These are phyloP conservation scores for Colletotrichum orchidophilum DNA, from an alignment of 2,329 filamentous ascomycete genomes.

Conservation along the genomic window DNA sequence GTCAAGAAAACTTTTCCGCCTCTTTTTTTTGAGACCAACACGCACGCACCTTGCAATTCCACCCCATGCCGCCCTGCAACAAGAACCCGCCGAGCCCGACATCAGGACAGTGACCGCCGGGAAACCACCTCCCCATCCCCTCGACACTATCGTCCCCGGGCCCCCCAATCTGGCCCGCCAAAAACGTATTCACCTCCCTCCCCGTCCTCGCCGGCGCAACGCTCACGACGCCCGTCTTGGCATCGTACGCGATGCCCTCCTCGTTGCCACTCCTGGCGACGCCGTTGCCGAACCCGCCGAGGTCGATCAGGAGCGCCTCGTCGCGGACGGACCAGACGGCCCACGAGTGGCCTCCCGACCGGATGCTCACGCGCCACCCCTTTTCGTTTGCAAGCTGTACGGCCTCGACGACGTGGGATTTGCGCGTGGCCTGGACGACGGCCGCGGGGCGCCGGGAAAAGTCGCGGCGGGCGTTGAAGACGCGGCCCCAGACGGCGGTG, in stretches of 20 bases:
- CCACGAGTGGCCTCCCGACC: slow-evolving; percentile 60
- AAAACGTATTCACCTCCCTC: slow-evolving; percentile 48
- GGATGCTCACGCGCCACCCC: slow-evolving; percentile 51
- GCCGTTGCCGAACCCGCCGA: slow-evolving; percentile 30
- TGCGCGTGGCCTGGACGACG: slow-evolving; percentile 49
- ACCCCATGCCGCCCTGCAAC: slow-evolving; percentile 66
- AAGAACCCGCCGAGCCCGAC: slow-evolving; percentile 66
- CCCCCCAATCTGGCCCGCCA: slow-evolving; percentile 39
- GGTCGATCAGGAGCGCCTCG: slow-evolving; percentile 53
- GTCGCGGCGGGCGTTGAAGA: slow-evolving; percentile 54
- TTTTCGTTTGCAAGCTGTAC: slow-evolving; percentile 47
- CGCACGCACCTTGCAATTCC: slow-evolving; percentile 60
- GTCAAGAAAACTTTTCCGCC: too few relatives aligned
- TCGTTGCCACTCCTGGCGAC: slow-evolving; percentile 34
- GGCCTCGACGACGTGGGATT: slow-evolving; percentile 48
- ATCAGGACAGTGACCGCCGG: slow-evolving; percentile 64
- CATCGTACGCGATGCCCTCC: slow-evolving; percentile 49
- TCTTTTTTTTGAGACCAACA: too few relatives aligned
- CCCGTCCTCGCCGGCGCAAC: slow-evolving; percentile 60
- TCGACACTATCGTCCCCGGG: slow-evolving; percentile 14
- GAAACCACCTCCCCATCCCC: slow-evolving; percentile 54
- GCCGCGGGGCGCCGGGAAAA: slow-evolving; percentile 48
- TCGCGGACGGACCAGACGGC: slow-evolving; percentile 59
- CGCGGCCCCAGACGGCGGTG: slow-evolving; percentile 42
- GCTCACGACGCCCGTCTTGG: slow-evolving; percentile 46